These are phyloP conservation scores for Penicillium brasilianum DNA, from an alignment of 2,329 filamentous ascomycete genomes.

Conservation along the genomic window DNA sequence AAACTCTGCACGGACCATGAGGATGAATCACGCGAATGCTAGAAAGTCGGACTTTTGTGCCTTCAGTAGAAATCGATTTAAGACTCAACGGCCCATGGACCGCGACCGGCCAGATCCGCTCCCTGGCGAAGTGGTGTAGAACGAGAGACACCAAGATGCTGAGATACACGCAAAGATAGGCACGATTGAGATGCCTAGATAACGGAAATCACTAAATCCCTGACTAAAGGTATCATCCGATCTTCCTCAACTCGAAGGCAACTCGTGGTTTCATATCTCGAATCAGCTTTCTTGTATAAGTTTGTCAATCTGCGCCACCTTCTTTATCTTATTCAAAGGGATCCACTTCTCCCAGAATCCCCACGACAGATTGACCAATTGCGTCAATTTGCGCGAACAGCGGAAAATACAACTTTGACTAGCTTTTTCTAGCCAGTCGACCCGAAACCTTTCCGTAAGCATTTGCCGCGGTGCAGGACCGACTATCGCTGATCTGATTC, in stretches of 20 bases:
- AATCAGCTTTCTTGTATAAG: background rate
- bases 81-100: background rate
- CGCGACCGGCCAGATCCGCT: background rate
- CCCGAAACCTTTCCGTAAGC: background rate
- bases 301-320: background rate
- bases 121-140: background rate
- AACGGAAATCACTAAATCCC: background rate
- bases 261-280: background rate
- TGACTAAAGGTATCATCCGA: background rate
- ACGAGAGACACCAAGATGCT: background rate
- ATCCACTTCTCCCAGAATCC: slow-evolving; percentile 8
- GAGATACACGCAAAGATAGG: background rate
- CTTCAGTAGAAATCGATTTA: background rate
- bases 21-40: background rate
- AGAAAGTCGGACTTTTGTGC: background rate
- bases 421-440: slow-evolving; percentile 11
- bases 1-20: background rate
- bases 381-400: slow-evolving; percentile 24
- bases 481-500: background rate
- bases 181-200: background rate
- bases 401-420: background rate
- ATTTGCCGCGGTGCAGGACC: background rate
- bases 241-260: background rate
- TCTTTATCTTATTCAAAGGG: background rate
- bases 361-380: slow-evolving; percentile 16